Evolutionary conservation across 2,329 filamentous ascomycete species (phyloP).

Genomic region (Pseudogymnoascus pannorum): DNA sequence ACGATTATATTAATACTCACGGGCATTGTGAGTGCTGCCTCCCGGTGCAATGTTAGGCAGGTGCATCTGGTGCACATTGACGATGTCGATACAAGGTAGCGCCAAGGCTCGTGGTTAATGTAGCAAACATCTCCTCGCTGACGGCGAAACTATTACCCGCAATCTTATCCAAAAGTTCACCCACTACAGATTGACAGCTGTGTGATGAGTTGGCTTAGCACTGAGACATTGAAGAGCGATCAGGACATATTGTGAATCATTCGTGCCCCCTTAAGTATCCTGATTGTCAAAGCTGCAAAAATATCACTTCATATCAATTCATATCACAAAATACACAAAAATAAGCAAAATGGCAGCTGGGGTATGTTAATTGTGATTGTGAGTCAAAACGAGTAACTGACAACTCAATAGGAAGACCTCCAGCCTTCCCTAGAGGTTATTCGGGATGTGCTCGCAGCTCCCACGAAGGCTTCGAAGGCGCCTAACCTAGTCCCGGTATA

Average conservation of each 20-base stretch:
- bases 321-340: slow-evolving; percentile 4
- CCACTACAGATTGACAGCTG: neutral
- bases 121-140: neutral
- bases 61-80: neutral
- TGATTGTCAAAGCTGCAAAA: neutral
- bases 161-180: slow-evolving; percentile 5
- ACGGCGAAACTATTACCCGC: neutral
- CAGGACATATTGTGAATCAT: neutral
- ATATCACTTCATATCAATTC: neutral
- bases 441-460: slow-evolving; percentile 43
- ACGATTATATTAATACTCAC: slow-evolving; percentile 5
- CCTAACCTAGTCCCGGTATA: slow-evolving; percentile 76
- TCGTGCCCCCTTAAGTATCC: neutral
- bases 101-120: neutral
- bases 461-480: slow-evolving; percentile 44
- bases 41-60: neutral
- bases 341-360: slow-evolving; percentile 1
- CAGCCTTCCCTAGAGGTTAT: slow-evolving; percentile 57
- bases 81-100: neutral
- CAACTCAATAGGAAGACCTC: slow-evolving; percentile 36
- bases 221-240: neutral
- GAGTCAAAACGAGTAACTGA: slow-evolving; percentile 18
- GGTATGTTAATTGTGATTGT: neutral
- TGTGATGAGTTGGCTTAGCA: neutral
- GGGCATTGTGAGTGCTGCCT: neutral